Conservation (phyloP, 768 basidiomycete species). For the Mycena galopus region DNA sequence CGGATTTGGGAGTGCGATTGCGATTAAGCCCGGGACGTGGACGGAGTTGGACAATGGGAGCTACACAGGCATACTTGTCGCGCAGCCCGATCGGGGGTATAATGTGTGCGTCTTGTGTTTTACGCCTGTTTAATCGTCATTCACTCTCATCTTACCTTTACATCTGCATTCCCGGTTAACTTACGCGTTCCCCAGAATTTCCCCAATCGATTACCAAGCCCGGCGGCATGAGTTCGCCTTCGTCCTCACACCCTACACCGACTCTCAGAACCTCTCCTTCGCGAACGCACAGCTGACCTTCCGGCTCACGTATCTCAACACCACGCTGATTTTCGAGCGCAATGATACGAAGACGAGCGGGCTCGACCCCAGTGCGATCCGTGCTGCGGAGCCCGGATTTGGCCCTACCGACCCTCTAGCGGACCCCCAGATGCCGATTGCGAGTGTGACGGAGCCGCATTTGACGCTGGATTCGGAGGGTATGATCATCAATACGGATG, state of each 20-base stretch:
- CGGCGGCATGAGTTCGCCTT: slow-evolving; percentile 73
- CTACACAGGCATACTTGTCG: slow-evolving; percentile 63
- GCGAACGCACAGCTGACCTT: slow-evolving; percentile 65
- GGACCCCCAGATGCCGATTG: slow-evolving; percentile 63
- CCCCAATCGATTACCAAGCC: slow-evolving; percentile 70
- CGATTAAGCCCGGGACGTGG: slow-evolving; percentile 66
- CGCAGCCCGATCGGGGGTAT: slow-evolving; percentile 70
- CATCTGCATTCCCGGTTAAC: too few relatives aligned
- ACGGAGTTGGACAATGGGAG: slow-evolving; percentile 47
- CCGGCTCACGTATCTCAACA: slow-evolving; percentile 61
- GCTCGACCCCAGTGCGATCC: slow-evolving; percentile 62
- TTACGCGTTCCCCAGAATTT: slow-evolving; percentile 49
- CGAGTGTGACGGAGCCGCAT: slow-evolving; percentile 55
- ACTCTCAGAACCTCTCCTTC: slow-evolving; percentile 59
- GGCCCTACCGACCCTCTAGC: slow-evolving; percentile 44
- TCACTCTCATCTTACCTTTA: too few relatives aligned
- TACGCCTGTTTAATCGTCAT: too few relatives aligned
- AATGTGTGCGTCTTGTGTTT: slow-evolving; percentile 59
- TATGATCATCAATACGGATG: slow-evolving; percentile 67
- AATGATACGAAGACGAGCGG: slow-evolving; percentile 63
- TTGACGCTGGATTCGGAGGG: slow-evolving; percentile 72
- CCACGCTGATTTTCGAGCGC: slow-evolving; percentile 64
- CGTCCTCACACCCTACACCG: slow-evolving; percentile 68
- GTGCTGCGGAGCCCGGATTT: slow-evolving; percentile 52
- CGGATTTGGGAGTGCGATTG: slow-evolving; percentile 75